A percentile compares a stretch with the other conserved stretches of the same genome.
phyloP scores from a whole-genome alignment of 768 basidiomycete species.

The Russula lepida region DNA sequence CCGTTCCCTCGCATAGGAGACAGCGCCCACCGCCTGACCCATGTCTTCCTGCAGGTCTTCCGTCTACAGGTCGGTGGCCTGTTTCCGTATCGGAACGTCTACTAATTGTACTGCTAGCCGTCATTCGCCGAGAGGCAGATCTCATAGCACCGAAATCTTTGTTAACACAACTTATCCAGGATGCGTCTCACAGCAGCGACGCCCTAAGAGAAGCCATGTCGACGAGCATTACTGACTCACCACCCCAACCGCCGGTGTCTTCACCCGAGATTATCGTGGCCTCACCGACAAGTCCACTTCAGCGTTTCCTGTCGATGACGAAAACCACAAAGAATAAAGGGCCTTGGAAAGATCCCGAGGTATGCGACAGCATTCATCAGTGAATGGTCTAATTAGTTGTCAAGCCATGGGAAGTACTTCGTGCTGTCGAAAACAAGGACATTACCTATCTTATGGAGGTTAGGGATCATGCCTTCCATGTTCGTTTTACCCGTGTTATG shows the following conservation, averaged over 20 bases:
- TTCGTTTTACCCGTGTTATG: slow-evolving; percentile 31
- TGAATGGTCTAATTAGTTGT: background rate
- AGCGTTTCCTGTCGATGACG: slow-evolving; percentile 21
- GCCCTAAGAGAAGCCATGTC: slow-evolving; percentile 17
- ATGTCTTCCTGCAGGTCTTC: slow-evolving; percentile 63
- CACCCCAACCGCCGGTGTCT: slow-evolving; percentile 18
- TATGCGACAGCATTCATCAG: background rate
- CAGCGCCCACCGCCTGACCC: slow-evolving; percentile 40
- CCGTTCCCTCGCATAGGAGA: slow-evolving; percentile 23
- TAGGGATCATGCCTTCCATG: slow-evolving; percentile 71
- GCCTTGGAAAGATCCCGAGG: slow-evolving; percentile 20
- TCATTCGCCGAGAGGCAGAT: slow-evolving; percentile 65
- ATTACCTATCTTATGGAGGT: slow-evolving; percentile 77
- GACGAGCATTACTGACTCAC: slow-evolving; percentile 32
- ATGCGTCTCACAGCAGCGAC: slow-evolving; percentile 26
- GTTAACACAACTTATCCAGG: slow-evolving; percentile 39
- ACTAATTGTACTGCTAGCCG: slow-evolving; percentile 37
- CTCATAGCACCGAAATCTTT: slow-evolving; percentile 48
- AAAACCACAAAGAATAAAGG: slow-evolving; percentile 14
- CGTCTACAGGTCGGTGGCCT: slow-evolving; percentile 45
- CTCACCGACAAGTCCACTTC: slow-evolving; percentile 12
- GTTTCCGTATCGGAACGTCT: background rate
- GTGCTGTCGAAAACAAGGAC: slow-evolving; percentile 81
- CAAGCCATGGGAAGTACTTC: slow-evolving; percentile 60
- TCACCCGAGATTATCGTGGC: background rate